phyloP scores from a whole-genome alignment of 305 asterid genomes.

The Solanum aculeatissimum region DNA sequence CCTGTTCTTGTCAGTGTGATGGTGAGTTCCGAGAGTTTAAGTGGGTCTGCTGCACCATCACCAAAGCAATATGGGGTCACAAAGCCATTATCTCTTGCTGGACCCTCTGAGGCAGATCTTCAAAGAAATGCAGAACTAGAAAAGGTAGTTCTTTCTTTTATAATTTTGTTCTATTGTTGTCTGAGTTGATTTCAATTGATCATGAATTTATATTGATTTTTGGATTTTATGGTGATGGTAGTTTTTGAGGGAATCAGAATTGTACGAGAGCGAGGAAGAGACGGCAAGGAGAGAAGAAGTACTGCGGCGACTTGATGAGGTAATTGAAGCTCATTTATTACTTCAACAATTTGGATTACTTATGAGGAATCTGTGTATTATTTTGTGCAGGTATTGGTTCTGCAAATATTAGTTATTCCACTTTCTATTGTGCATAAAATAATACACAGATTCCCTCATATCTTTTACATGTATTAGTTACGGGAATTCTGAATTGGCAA shows the following conservation, averaged over 20 bases:
- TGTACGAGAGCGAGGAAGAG: slow-evolving; percentile 55
- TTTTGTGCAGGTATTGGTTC: not conserved
- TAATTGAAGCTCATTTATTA: not conserved
- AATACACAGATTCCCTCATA: too few relatives aligned
- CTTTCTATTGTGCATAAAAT: too few relatives aligned
- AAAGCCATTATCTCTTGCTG: slow-evolving; percentile 53
- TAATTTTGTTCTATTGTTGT: not conserved
- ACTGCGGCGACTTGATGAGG: slow-evolving; percentile 47
- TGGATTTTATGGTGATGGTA: not conserved
- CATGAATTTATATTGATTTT: not conserved
- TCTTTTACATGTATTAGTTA: not conserved
- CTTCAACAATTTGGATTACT: not conserved
- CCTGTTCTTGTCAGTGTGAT: not conserved
- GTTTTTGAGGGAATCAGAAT: slow-evolving; percentile 50
- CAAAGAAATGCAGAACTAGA: slow-evolving; percentile 47
- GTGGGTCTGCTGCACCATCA: slow-evolving; percentile 13
- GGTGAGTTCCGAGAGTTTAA: slow-evolving; percentile 4
- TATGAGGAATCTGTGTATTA: not conserved
- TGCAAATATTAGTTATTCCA: too few relatives aligned
- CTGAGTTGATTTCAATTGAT: not conserved
- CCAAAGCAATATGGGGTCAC: slow-evolving; percentile 59
- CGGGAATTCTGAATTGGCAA: not conserved
- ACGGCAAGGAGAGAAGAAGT: slow-evolving; percentile 53
- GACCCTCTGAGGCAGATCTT: slow-evolving; percentile 50
- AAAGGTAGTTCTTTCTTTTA: slow-evolving; percentile 27